A percentile compares a stretch with the other conserved stretches of the same genome.
phyloP scores from a whole-genome alignment of 1,284 basidiomycete species.

The Neonothopanus nambi region DNA sequence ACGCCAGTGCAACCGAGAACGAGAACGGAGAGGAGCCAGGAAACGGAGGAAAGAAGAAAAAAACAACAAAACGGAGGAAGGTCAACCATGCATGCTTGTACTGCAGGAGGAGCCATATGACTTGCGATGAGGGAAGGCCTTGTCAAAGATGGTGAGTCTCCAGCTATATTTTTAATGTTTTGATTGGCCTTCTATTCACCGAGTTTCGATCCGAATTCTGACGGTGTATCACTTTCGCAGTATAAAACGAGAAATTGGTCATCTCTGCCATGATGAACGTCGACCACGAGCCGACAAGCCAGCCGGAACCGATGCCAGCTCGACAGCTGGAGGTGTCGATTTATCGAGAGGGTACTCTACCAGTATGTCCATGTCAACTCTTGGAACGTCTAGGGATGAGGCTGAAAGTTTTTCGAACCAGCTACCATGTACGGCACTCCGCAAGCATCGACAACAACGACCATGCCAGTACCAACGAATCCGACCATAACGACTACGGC shows the following conservation, averaged over 20 bases:
- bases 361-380: background rate
- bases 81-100: constrained; percentile 93
- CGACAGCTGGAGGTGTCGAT: background rate
- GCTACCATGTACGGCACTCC: background rate
- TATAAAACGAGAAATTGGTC: constrained; percentile 89
- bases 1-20: background rate
- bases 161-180: background rate
- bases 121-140: constrained; percentile 86
- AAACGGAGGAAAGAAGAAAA: constrained; percentile 51
- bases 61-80: constrained; percentile 70
- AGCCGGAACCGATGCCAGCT: constrained; percentile 23
- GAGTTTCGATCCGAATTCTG: too few relatives aligned
- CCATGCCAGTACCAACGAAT: background rate
- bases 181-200: too few relatives aligned
- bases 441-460: background rate
- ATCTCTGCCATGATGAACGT: constrained; percentile 86
- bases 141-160: constrained; percentile 84
- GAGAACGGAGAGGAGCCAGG: constrained; percentile 1
- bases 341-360: background rate
- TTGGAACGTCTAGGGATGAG: background rate
- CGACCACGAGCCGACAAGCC: constrained; percentile 56
- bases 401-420: background rate
- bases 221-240: constrained; percentile 30
- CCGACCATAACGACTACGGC: constrained; percentile 1
- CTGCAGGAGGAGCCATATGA: constrained; percentile 92